Percentiles rank a stretch among this genome's conserved stretches.
Evolutionary conservation across 2,329 filamentous ascomycete species (phyloP).

Genomic region (Capronia coronata): DNA sequence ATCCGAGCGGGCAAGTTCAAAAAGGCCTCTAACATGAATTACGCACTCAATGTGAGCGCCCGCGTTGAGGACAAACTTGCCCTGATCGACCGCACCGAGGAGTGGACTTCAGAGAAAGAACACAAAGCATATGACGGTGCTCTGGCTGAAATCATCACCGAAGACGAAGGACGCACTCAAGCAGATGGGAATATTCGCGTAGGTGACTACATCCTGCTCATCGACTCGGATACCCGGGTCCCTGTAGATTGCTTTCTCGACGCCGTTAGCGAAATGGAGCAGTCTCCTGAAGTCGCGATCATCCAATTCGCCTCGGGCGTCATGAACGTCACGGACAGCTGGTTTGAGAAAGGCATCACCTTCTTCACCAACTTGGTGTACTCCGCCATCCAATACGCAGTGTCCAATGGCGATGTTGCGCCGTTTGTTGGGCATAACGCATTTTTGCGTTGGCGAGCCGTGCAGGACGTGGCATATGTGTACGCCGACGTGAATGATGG

Average conservation of each 20-base stretch:
- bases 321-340: slow-evolving; percentile 66
- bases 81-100: slow-evolving; percentile 7
- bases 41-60: slow-evolving; percentile 56
- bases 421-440: slow-evolving; percentile 76
- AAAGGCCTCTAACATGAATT: slow-evolving; percentile 73
- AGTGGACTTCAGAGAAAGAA: slow-evolving; percentile 35
- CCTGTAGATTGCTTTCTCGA: slow-evolving; percentile 62
- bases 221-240: slow-evolving; percentile 64
- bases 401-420: slow-evolving; percentile 64
- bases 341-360: slow-evolving; percentile 70
- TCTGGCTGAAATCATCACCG: slow-evolving; percentile 48
- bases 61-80: slow-evolving; percentile 55
- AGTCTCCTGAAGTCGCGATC: slow-evolving; percentile 63
- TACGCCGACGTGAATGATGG: slow-evolving; percentile 42
- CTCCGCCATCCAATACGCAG: slow-evolving; percentile 63
- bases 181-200: slow-evolving; percentile 80
- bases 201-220: slow-evolving; percentile 68
- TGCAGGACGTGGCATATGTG: slow-evolving; percentile 53
- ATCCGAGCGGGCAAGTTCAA: slow-evolving; percentile 59
- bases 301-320: slow-evolving; percentile 67
- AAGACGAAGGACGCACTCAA: slow-evolving; percentile 51
- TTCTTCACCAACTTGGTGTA: slow-evolving; percentile 77
- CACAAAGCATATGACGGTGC: slow-evolving; percentile 44
- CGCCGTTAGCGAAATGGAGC: slow-evolving; percentile 65
- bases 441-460: slow-evolving; percentile 62